Evolutionary conservation across 352 stramenopile species (phyloP), one percentile per base, ranked within the genome.

Genomic region (Pythium folliculosum): DNA sequence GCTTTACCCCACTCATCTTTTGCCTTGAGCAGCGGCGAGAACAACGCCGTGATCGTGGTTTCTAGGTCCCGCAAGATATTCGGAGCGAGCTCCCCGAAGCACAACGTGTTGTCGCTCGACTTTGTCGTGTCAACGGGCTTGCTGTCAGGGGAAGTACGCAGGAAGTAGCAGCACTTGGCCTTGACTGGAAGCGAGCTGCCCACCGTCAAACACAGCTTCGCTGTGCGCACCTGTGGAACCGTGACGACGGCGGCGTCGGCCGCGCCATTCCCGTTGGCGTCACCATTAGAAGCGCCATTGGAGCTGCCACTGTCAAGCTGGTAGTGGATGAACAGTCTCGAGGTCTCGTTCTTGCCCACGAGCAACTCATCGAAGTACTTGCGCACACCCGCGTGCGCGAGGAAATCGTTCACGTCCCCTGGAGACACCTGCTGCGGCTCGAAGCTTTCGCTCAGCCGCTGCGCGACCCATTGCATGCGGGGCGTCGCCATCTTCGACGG

Each of bases 1-100:
- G 96, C 92, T 67, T 98, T 97, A 3, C 97, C 97, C 97, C 97
- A 99, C 73, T 98, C 93, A 32, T 96, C 88, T 27, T 96, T 98
- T 47, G 89, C 79, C 55, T 97, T 96, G 47, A 99, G 80, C 7
- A 99, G 72, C 19, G 96, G 95, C 59, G 81, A 86, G 67, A 98
- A 99, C 13, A 97, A 82, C 71, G 71, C 70, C 22, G 71, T 91
- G 73, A 94, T 90, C 38, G 85, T 93, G 22, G 81, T 90, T 62
- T 94, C 87, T 1, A 95, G 71, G 37, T 93, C 84, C 8, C 88
- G 67, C 3, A 97, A 58, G 61, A 96, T 91, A 32, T 96, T 94
- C 0, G 87, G 84, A 8, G 82, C 86, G 23, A 96, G 65, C 54
- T 96, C 88, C n/a, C 90, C 90, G 65, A 91, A 95, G 66, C 82